These are phyloP conservation scores for Neoascochyta sp. DNA, from an alignment of 2,329 filamentous ascomycete species.

Conservation along the genomic window DNA sequence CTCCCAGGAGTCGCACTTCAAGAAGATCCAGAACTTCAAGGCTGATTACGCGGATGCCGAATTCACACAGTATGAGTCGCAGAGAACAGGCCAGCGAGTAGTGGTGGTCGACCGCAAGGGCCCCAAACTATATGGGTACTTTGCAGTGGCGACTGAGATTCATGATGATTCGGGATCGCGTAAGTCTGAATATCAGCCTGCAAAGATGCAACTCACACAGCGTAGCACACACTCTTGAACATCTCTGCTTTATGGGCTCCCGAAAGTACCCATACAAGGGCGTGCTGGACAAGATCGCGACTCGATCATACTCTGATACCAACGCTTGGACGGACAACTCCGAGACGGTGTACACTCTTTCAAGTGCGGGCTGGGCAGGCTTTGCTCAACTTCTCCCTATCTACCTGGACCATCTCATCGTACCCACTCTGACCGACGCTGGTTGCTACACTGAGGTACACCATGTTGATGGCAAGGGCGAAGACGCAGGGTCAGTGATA, in stretches of 20 bases:
- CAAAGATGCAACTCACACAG: conserved; percentile 4
- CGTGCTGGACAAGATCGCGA: conserved; percentile 88
- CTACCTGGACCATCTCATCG: conserved; percentile 89
- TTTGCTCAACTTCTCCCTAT: conserved; percentile 92
- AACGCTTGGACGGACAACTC: conserved; percentile 98
- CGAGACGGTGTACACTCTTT: conserved; percentile 92
- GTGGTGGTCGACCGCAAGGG: conserved; percentile 88
- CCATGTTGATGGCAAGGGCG: conserved; percentile 87
- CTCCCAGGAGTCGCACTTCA: conserved; percentile 60
- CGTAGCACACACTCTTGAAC: conserved; percentile 50
- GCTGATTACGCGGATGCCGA: conserved; percentile 84
- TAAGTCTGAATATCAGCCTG: conserved; percentile 12
- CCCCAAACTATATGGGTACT: conserved; percentile 87
- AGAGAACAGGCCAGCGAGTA: conserved; percentile 89
- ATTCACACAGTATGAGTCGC: conserved; percentile 94
- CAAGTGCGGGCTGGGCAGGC: conserved; percentile 94
- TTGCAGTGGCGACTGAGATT: conserved; percentile 93
- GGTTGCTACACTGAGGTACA: conserved; percentile 94
- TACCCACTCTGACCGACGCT: conserved; percentile 88
- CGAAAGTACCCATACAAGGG: conserved; percentile 93
- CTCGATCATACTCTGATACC: conserved; percentile 85
- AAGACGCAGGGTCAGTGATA: conserved; percentile 66
- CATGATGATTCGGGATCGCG: conserved; percentile 92
- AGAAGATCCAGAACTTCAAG: conserved; percentile 77
- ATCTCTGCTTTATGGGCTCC: conserved; percentile 65